A percentile compares a stretch with the other conserved stretches of the same genome.
These are phyloP conservation scores for Pseudogymnoascus sp. DNA, from an alignment of 2,329 filamentous ascomycete species.

Conservation along the genomic window DNA sequence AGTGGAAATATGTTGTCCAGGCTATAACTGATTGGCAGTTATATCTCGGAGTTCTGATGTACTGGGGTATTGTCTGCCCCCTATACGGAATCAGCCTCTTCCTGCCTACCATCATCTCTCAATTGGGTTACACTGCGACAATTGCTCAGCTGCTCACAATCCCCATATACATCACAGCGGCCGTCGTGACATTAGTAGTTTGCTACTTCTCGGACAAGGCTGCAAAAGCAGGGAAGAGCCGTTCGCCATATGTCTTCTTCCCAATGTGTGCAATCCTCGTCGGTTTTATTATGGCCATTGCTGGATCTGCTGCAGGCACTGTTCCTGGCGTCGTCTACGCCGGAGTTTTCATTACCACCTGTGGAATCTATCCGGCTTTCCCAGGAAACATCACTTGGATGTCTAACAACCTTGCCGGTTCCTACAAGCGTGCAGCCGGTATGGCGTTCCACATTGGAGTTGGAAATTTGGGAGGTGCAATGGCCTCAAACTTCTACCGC, in stretches of 20 bases:
- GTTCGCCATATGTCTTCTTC: slow-evolving; percentile 34
- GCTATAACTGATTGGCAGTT: slow-evolving; percentile 37
- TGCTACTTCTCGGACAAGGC: slow-evolving; percentile 49
- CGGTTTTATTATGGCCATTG: slow-evolving; percentile 35
- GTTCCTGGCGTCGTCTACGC: slow-evolving; percentile 38
- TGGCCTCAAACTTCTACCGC: slow-evolving; percentile 48
- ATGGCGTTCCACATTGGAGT: slow-evolving; percentile 40
- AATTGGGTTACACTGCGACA: slow-evolving; percentile 48
- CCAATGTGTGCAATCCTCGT: slow-evolving; percentile 33
- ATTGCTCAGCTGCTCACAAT: slow-evolving; percentile 36
- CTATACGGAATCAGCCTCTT: slow-evolving; percentile 38
- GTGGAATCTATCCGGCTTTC: slow-evolving; percentile 39
- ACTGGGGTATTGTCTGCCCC: slow-evolving; percentile 37
- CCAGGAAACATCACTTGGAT: slow-evolving; percentile 40
- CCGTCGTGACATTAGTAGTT: slow-evolving; percentile 46
- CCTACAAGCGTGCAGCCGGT: slow-evolving; percentile 37
- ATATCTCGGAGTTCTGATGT: slow-evolving; percentile 38
- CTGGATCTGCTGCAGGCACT: slow-evolving; percentile 21
- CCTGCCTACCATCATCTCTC: slow-evolving; percentile 35
- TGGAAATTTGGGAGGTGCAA: slow-evolving; percentile 36
- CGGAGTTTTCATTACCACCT: slow-evolving; percentile 37
- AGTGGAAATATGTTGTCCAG: slow-evolving; percentile 32
- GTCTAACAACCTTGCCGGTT: slow-evolving; percentile 34
- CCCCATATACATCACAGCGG: slow-evolving; percentile 56
- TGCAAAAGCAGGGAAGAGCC: slow-evolving; percentile 32